Base-by-base conservation (phyloP, 805 yeast genomes). In the Candida easanensis region DNA sequence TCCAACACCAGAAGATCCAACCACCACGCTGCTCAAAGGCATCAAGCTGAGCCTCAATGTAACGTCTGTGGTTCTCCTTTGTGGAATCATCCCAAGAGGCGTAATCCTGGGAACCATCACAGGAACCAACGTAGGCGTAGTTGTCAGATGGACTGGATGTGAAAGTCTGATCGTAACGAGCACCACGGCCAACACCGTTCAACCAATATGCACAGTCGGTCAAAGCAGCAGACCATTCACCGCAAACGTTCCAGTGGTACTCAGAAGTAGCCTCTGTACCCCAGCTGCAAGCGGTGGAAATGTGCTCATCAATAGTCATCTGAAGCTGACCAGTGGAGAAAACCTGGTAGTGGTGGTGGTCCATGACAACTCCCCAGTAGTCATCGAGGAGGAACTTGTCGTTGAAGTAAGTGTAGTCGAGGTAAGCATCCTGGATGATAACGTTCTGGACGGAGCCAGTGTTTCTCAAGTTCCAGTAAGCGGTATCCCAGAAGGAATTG, bases 1-100 rank as follows among this genome's bases (percentile, higher is more conserved):
- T 90, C 84, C 88, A 89, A 63, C 84, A 79, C 97, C 97, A 90
- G 71, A 86, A 84, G 45, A 88, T 77, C 97, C 97, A 90, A 25
- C 98, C 98, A 27, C 72, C 76, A 45, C 79, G 74, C 54, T 74
- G 75, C 56, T 82, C 87, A 58, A 73, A 82, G 2, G 96, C 88
- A 61, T 90, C 96, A 58, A 90, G 69, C 72, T 90, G 97, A 38
- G 96, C 96, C 69, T 90, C 97, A 39, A 89, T 71, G 61, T 73
- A 88, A 54, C 69, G 73, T 63, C 96, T 80, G 36, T 82, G 77
- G 51, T 79, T 70, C 19, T 55, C 57, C 60, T 74, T 78, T 57
- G 76, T 74, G 31, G 76, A 74, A 9, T 68, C 71, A 6, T 86
- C 68, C 87, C 93, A 90, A 38, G 75, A 55, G 39, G 56, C 39